Base-by-base conservation (phyloP, 768 basidiomycete species). In the Mycena rosella region DNA sequence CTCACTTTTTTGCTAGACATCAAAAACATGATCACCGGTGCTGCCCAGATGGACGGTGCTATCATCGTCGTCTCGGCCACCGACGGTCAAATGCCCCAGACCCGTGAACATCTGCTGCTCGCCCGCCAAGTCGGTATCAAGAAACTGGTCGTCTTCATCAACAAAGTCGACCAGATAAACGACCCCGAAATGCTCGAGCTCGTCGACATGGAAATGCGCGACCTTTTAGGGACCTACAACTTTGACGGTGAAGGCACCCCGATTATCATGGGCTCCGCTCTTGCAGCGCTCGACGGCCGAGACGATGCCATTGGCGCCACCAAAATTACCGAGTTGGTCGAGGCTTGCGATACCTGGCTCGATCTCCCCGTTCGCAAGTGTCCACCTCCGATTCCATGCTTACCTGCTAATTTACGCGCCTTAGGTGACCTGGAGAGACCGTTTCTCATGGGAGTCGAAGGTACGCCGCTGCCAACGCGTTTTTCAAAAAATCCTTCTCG, bases 181-280 rank as follows among this genome's bases (percentile, higher is more conserved):
- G 98, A 99, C 86, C 89, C 92, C 7, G 98, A 99, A 86, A 98
- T 99, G 96, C 84, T 99, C 63, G 96, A 98, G 84, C 92, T 99
- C 66, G 98, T 99, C 67, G 98, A 99, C 74, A 99, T 99, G 96
- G 98, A 99, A 87, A 99, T 99, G 91, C 91, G 98, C 66, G 98
- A 99, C 77, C 86, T 99, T 14, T 87, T 99, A 26, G 82, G 89
- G 5, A 90, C 89, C 17, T 99, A 98, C 84, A 94, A 95, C 74
- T 99, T 93, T 71, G 98, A 99, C 74, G 98, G 98, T 60, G 98
- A 99, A 80, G 87, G 91, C 74, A 99, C 98, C 0, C 98, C 98
- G n/a, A 98, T 99, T 74, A 79, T 99, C 76, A 96, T 95, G 93
- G 98, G 98, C 49, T 96, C 96, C 22, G 98, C 98, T 63, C 85